phyloP scores from a whole-genome alignment of 2,329 filamentous ascomycete genomes.

The Xylaria sp. region DNA sequence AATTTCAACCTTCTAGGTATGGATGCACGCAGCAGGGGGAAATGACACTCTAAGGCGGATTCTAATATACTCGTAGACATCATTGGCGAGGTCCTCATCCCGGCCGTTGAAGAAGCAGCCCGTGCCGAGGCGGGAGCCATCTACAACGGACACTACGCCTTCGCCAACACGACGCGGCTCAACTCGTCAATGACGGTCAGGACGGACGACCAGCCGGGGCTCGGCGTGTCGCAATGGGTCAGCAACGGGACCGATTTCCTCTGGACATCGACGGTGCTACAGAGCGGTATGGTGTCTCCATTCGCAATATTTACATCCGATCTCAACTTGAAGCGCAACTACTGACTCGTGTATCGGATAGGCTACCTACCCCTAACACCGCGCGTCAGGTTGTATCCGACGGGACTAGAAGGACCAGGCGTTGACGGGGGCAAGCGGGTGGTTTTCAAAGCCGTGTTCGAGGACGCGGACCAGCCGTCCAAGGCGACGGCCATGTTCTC shows the following conservation, averaged over 20 bases:
- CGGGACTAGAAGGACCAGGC: conserved; percentile 36
- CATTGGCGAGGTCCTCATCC: conserved; percentile 38
- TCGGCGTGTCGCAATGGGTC: conserved; percentile 41
- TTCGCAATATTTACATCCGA: too few species aligned
- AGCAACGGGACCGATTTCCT: conserved; percentile 43
- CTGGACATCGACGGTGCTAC: conserved; percentile 32
- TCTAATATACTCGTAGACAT: conserved; percentile 33
- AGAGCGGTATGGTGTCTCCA: conserved; percentile 24
- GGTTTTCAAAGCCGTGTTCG: conserved; percentile 43
- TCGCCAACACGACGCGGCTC: conserved; percentile 25
- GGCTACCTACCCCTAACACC: conserved; percentile 35
- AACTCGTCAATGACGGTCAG: conserved; percentile 41
- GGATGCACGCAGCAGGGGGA: not conserved
- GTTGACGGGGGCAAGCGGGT: conserved; percentile 37
- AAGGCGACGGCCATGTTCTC: conserved; percentile 43
- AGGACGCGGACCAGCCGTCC: conserved; percentile 36
- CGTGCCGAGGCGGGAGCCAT: conserved; percentile 36
- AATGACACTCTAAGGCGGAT: not conserved
- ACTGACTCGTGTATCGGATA: not conserved
- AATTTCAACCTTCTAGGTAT: conserved; percentile 40
- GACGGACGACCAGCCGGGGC: conserved; percentile 39
- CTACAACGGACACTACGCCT: conserved; percentile 38
- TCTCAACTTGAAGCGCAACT: not conserved
- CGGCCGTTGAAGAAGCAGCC: conserved; percentile 39
- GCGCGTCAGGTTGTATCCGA: conserved; percentile 42